Evolutionary conservation across 106 monocot genomes (phyloP).

Genomic region (Phalaenopsis aphrodite): DNA sequence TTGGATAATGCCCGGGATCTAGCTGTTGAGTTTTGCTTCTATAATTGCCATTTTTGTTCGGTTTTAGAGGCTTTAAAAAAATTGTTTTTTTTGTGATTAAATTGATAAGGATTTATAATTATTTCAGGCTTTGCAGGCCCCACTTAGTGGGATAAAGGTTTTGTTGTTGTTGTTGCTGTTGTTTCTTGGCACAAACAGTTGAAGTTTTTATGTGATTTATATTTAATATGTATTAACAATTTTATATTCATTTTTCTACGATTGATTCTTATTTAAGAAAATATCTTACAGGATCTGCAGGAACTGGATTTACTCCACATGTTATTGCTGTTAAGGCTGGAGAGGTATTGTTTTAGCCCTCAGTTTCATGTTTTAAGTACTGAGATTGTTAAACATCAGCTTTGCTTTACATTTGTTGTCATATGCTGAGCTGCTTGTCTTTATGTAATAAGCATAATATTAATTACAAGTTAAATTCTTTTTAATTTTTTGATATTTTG

Average conservation of each 20-base stretch:
- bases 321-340: conserved; percentile 73
- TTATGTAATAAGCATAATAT: background rate
- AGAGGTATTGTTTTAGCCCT: conserved; percentile 32
- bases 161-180: background rate
- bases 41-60: too few relatives aligned
- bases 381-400: background rate
- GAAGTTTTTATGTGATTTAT: background rate
- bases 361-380: background rate
- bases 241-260: background rate
- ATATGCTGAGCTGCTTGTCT: background rate
- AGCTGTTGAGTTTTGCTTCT: too few relatives aligned
- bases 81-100: background rate
- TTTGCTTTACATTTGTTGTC: background rate
- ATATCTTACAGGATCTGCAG: conserved; percentile 46
- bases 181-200: background rate
- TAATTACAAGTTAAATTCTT: background rate
- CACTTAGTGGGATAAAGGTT: too few relatives aligned
- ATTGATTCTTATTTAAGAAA: background rate
- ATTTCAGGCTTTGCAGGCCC: background rate
- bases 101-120: too few relatives aligned
- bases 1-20: too few relatives aligned
- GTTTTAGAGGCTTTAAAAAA: background rate
- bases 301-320: conserved; percentile 65
- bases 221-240: background rate
- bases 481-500: background rate